phyloP scores from a whole-genome alignment of 2,329 filamentous ascomycete species.

The Talaromyces sp. region DNA sequence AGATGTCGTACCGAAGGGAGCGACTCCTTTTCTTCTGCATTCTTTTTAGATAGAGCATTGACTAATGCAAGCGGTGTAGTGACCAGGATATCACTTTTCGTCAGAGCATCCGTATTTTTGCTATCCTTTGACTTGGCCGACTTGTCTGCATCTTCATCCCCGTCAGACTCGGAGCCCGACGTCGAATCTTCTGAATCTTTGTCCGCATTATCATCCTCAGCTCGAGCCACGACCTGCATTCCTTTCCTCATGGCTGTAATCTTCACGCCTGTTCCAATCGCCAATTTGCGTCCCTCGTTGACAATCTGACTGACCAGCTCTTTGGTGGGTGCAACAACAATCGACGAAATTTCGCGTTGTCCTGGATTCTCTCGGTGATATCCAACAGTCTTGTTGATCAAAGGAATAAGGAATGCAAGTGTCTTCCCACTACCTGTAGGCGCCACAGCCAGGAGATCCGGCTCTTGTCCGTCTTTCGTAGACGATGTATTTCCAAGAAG shows the following conservation, averaged over 20 bases:
- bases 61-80: constrained; percentile 76
- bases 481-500: constrained; percentile 55
- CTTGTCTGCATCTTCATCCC: constrained; percentile 31
- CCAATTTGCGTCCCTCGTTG: constrained; percentile 77
- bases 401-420: constrained; percentile 82
- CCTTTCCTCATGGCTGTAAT: constrained; percentile 82
- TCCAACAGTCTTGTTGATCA: constrained; percentile 71
- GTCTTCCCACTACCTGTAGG: constrained; percentile 98
- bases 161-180: constrained; percentile 38
- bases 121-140: constrained; percentile 29
- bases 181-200: constrained; percentile 16
- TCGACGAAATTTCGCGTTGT: constrained; percentile 61
- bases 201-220: constrained; percentile 38
- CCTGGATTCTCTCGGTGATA: constrained; percentile 49
- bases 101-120: constrained; percentile 46
- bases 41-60: constrained; percentile 61
- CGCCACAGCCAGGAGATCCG: constrained; percentile 83
- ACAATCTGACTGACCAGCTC: constrained; percentile 80
- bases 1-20: constrained; percentile 69
- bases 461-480: constrained; percentile 32
- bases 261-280: constrained; percentile 71
- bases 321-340: constrained; percentile 75
- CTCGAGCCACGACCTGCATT: constrained; percentile 62
- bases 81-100: constrained; percentile 75
- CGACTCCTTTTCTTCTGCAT: constrained; percentile 43